Evolutionary conservation across 2,329 filamentous ascomycete species (phyloP).

Genomic region (Aspergillus sergii): DNA sequence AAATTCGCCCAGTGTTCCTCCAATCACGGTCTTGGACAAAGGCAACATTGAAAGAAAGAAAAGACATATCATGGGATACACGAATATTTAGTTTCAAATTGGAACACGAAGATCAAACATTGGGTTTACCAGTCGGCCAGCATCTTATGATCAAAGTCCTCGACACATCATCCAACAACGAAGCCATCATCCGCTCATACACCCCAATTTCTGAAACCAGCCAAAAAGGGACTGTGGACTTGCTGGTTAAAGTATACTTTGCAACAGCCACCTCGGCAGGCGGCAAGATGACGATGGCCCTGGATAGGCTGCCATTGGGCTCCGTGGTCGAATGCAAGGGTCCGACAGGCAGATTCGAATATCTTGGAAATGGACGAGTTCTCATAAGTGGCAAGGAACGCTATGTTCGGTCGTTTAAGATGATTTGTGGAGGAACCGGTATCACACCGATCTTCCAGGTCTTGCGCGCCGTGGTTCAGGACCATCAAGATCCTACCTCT

Average conservation of each 20-base stretch:
- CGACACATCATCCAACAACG: constrained; percentile 64
- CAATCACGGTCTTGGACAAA: constrained; percentile 73
- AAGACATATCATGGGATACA: constrained; percentile 73
- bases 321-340: constrained; percentile 83
- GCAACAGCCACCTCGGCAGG: constrained; percentile 60
- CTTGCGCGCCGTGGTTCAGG: constrained; percentile 70
- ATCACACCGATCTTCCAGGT: constrained; percentile 93
- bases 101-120: constrained; percentile 67
- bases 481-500: constrained; percentile 63
- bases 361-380: constrained; percentile 68
- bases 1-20: constrained; percentile 66
- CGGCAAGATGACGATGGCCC: constrained; percentile 79
- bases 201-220: constrained; percentile 74
- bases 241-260: constrained; percentile 83
- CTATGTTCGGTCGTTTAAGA: constrained; percentile 69
- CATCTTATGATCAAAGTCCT: constrained; percentile 82
- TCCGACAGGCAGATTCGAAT: constrained; percentile 83
- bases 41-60: constrained; percentile 69
- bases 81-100: constrained; percentile 80
- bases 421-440: constrained; percentile 87
- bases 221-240: constrained; percentile 66
- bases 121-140: constrained; percentile 82
- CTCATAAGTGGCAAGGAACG: constrained; percentile 60
- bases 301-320: constrained; percentile 73
- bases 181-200: constrained; percentile 81